These are phyloP conservation scores for Phytopythium vexans DNA, from an alignment of 352 stramenopile species.

Conservation along the genomic window DNA sequence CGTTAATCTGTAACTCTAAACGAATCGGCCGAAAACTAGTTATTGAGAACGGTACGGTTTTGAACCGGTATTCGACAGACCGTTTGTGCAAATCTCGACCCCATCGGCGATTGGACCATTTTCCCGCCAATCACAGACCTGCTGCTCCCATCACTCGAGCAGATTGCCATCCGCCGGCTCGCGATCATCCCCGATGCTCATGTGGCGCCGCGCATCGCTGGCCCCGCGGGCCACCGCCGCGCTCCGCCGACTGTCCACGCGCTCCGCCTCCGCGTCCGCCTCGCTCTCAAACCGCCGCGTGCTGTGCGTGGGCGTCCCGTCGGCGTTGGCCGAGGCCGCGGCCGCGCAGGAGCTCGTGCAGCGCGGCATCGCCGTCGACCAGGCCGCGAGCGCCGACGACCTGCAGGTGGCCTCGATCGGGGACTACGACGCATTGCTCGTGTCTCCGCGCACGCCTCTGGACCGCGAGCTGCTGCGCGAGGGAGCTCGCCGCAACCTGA, in stretches of 20 bases:
- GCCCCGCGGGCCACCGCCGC: background rate
- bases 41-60: too few species aligned
- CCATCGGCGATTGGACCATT: too few species aligned
- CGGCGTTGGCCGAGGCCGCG: conserved; percentile 39
- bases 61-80: too few species aligned
- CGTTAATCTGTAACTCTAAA: too few species aligned
- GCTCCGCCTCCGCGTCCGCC: conserved; percentile 1
- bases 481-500: conserved; percentile 40
- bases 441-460: conserved; percentile 45
- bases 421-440: conserved; percentile 64
- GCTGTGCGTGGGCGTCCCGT: conserved; percentile 59
- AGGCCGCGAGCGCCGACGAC: conserved; percentile 30
- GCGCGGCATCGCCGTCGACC: conserved; percentile 61
- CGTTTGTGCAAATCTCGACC: too few species aligned
- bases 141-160: too few species aligned
- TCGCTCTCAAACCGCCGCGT: conserved; percentile 27
- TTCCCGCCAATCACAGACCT: too few species aligned
- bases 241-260: conserved; percentile 12
- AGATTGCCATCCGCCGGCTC: background rate
- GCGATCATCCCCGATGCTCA: background rate
- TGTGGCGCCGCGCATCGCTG: conserved; percentile 1
- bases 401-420: conserved; percentile 26
- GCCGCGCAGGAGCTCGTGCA: conserved; percentile 72
- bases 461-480: conserved; percentile 35
- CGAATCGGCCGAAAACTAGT: too few species aligned